phyloP scores from a whole-genome alignment of 1,139 yeast genomes.

The Hanseniaspora gamundiae region DNA sequence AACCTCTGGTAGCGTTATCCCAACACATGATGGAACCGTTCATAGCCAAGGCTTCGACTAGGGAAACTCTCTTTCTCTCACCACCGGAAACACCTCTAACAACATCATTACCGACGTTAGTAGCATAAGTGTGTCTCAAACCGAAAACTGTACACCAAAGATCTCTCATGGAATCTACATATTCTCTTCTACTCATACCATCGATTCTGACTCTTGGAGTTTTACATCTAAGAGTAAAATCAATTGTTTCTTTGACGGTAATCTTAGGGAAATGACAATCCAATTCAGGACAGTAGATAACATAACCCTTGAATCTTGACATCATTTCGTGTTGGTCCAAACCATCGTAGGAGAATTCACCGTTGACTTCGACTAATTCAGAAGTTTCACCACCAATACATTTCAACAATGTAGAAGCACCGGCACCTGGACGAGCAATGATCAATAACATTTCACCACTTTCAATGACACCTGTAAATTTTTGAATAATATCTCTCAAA shows the following conservation, averaged over 20 bases:
- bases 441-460: constrained; percentile 54
- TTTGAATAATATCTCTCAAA: constrained; percentile 35
- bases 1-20: constrained; percentile 75
- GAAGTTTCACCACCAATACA: constrained; percentile 41
- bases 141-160: constrained; percentile 47
- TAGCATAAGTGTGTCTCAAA: constrained; percentile 40
- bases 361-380: constrained; percentile 30
- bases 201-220: constrained; percentile 46
- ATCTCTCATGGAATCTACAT: constrained; percentile 36
- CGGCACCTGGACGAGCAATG: constrained; percentile 58
- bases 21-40: constrained; percentile 49
- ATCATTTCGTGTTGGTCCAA: constrained; percentile 37
- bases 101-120: constrained; percentile 50
- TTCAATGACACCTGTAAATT: constrained; percentile 35
- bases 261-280: constrained; percentile 54
- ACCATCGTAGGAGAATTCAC: constrained; percentile 41
- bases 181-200: constrained; percentile 35
- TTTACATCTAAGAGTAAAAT: constrained; percentile 46
- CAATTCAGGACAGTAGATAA: constrained; percentile 49
- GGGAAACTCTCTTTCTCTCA: constrained; percentile 50
- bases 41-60: constrained; percentile 51
- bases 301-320: constrained; percentile 36
- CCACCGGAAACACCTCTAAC: constrained; percentile 58
- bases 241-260: constrained; percentile 50
- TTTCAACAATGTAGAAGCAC: constrained; percentile 48